phyloP scores from a whole-genome alignment of 305 asterid species.

The Ilex paraguariensis region DNA sequence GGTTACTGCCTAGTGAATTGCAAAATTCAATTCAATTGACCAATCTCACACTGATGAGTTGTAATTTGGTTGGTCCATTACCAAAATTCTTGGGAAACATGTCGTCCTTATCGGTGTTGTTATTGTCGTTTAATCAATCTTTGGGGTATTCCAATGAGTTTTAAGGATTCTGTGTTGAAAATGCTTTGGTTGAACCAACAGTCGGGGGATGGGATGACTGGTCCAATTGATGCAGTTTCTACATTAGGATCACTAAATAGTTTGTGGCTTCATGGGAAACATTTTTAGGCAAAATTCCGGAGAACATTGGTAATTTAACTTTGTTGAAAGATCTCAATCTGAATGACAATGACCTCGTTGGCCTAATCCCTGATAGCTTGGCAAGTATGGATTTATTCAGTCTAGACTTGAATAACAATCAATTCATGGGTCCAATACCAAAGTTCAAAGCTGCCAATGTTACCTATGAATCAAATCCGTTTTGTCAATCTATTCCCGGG shows the following conservation, averaged over 20 bases:
- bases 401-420: slow-evolving; percentile 75
- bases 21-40: slow-evolving; percentile 61
- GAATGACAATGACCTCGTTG: slow-evolving; percentile 71
- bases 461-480: slow-evolving; percentile 45
- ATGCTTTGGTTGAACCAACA: slow-evolving; percentile 74
- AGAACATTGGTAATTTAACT: slow-evolving; percentile 48
- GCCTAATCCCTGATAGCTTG: slow-evolving; percentile 61
- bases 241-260: slow-evolving; percentile 60
- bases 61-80: slow-evolving; percentile 66
- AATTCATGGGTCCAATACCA: slow-evolving; percentile 73
- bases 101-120: slow-evolving; percentile 69
- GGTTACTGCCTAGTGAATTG: slow-evolving; percentile 59
- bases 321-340: slow-evolving; percentile 55
- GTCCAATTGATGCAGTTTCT: slow-evolving; percentile 54
- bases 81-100: slow-evolving; percentile 71
- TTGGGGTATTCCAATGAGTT: slow-evolving; percentile 67
- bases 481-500: slow-evolving; percentile 52
- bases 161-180: slow-evolving; percentile 43
- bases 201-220: slow-evolving; percentile 54
- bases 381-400: slow-evolving; percentile 38
- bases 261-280: slow-evolving; percentile 88
- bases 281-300: slow-evolving; percentile 71
- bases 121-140: slow-evolving; percentile 48
- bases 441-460: slow-evolving; percentile 50
- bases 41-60: slow-evolving; percentile 57